Conservation (phyloP, 2,329 filamentous ascomycete genomes). For the Pseudogymnoascus sp. region DNA sequence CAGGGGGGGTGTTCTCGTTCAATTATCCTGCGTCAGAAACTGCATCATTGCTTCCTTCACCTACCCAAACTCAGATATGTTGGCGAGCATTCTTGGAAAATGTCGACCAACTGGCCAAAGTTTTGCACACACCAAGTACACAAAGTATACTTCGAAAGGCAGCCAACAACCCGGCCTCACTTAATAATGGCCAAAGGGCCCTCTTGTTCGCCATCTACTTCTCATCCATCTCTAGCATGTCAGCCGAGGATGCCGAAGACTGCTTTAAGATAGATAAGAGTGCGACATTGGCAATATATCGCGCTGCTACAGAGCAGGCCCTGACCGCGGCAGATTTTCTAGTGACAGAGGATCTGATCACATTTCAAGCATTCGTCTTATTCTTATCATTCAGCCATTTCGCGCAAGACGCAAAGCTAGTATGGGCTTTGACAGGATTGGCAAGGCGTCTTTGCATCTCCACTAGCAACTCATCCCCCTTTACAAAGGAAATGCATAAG, state of each 20-base stretch:
- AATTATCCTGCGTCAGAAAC: background rate
- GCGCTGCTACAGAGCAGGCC: slow-evolving; percentile 46
- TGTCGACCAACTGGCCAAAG: slow-evolving; percentile 2
- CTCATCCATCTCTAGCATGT: slow-evolving; percentile 24
- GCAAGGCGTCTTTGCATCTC: slow-evolving; percentile 40
- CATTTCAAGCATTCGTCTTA: slow-evolving; percentile 54
- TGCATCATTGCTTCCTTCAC: background rate
- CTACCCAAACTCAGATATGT: background rate
- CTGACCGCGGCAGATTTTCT: slow-evolving; percentile 55
- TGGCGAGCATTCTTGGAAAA: background rate
- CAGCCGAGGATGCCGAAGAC: slow-evolving; percentile 26
- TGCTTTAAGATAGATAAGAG: slow-evolving; percentile 31
- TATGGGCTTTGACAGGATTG: slow-evolving; percentile 57
- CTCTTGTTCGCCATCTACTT: slow-evolving; percentile 31
- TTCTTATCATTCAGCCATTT: slow-evolving; percentile 47
- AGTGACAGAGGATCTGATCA: slow-evolving; percentile 47
- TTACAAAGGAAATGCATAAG: slow-evolving; percentile 49
- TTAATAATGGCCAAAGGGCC: slow-evolving; percentile 61
- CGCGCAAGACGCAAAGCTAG: slow-evolving; percentile 44
- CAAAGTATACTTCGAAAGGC: background rate
- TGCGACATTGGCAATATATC: slow-evolving; percentile 36
- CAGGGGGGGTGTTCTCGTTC: background rate
- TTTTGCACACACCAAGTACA: slow-evolving; percentile 1
- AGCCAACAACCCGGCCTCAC: slow-evolving; percentile 26
- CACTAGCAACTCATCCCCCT: slow-evolving; percentile 33